phyloP scores from a whole-genome alignment of 2,329 filamentous ascomycete genomes.

The Fusarium palustre region DNA sequence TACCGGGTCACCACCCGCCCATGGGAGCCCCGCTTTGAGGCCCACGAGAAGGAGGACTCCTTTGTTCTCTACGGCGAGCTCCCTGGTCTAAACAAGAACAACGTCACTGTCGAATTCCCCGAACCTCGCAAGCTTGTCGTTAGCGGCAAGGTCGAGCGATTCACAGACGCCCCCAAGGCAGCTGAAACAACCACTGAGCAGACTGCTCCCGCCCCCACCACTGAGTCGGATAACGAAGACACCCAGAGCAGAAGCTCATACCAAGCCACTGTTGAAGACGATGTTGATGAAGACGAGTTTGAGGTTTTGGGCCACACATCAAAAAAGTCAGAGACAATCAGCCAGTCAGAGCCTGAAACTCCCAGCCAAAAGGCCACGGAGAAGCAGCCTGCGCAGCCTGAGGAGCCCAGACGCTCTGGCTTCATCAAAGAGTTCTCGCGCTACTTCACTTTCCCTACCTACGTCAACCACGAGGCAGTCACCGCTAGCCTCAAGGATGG shows the following conservation, averaged over 20 bases:
- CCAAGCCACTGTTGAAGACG: conserved; percentile 27
- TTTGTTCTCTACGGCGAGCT: conserved; percentile 84
- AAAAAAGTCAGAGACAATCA: conserved; percentile 11
- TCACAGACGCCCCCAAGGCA: conserved; percentile 49
- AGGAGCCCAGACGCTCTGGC: conserved; percentile 52
- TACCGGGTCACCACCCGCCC: conserved; percentile 1
- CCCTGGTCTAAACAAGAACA: conserved; percentile 76
- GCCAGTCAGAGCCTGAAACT: not conserved
- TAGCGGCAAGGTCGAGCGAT: conserved; percentile 73
- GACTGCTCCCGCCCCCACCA: not conserved
- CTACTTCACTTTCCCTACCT: conserved; percentile 72
- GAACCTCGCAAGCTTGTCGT: conserved; percentile 76
- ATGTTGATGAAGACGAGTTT: conserved; percentile 25
- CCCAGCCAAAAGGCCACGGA: conserved; percentile 4
- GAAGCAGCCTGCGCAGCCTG: conserved; percentile 40
- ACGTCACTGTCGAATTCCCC: conserved; percentile 79
- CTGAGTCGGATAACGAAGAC: conserved; percentile 15
- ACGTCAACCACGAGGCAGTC: conserved; percentile 70
- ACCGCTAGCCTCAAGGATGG: conserved; percentile 56
- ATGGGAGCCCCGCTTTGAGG: conserved; percentile 20
- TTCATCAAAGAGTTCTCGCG: conserved; percentile 68
- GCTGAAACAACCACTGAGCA: not conserved
- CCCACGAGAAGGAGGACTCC: conserved; percentile 56
- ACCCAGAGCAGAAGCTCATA: conserved; percentile 29
- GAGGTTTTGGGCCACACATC: conserved; percentile 23